Evolutionary conservation across 495 filamentous ascomycete genomes (phyloP).

Genomic region (Massariosphaeria phaeospora): DNA sequence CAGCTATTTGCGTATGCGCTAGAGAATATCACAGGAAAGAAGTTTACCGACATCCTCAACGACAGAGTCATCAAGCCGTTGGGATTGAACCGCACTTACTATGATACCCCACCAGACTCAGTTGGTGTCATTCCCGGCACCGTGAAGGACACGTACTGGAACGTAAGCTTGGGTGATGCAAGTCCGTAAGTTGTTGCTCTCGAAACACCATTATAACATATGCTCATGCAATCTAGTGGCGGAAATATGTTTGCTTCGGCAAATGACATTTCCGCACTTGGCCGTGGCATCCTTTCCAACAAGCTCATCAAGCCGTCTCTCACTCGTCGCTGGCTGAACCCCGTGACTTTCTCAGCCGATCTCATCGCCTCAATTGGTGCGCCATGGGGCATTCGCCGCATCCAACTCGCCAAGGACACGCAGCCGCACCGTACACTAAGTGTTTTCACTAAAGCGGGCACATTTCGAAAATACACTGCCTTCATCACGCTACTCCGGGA

Average conservation of each 20-base stretch:
- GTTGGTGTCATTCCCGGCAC: slow-evolving; percentile 25
- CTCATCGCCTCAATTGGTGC: slow-evolving; percentile 20
- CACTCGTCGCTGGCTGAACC: slow-evolving; percentile 34
- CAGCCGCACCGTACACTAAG: slow-evolving; percentile 4
- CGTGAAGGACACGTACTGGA: slow-evolving; percentile 17
- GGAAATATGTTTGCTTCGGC: slow-evolving; percentile 28
- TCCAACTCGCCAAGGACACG: background rate
- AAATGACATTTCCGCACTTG: slow-evolving; percentile 26
- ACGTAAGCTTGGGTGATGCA: slow-evolving; percentile 13
- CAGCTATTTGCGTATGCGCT: slow-evolving; percentile 52
- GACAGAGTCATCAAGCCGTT: slow-evolving; percentile 32
- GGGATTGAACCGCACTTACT: slow-evolving; percentile 24
- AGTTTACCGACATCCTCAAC: slow-evolving; percentile 45
- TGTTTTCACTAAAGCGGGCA: slow-evolving; percentile 13
- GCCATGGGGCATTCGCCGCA: slow-evolving; percentile 15
- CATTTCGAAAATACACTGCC: slow-evolving; percentile 9
- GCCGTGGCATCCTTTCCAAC: slow-evolving; percentile 29
- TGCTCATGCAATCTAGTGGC: slow-evolving; percentile 4
- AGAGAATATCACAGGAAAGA: slow-evolving; percentile 49
- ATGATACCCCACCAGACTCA: slow-evolving; percentile 7
- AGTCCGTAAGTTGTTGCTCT: slow-evolving; percentile 16
- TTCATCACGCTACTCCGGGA: slow-evolving; percentile 5
- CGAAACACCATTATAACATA: background rate
- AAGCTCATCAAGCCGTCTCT: slow-evolving; percentile 12
- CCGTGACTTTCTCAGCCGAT: slow-evolving; percentile 21